Evolutionary conservation across 2,329 filamentous ascomycete species (phyloP).

Genomic region (Phaeophleospora eucalypticola): DNA sequence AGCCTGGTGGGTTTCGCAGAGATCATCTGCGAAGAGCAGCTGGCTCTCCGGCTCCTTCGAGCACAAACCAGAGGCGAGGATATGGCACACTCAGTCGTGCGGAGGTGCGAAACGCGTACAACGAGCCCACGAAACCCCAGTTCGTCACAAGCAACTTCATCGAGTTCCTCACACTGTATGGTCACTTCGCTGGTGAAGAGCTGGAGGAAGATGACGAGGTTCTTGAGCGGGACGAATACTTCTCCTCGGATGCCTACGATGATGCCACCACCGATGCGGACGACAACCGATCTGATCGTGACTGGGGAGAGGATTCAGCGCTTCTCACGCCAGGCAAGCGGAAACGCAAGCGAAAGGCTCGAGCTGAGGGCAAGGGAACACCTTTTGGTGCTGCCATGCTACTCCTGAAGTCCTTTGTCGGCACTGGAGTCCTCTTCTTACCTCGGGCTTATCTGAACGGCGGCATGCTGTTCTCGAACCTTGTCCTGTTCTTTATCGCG

Average conservation of each 20-base stretch:
- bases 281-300: slow-evolving; percentile 57
- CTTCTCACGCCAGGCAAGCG: slow-evolving; percentile 67
- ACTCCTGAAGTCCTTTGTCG: slow-evolving; percentile 94
- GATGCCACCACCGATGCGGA: slow-evolving; percentile 41
- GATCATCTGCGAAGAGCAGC: slow-evolving; percentile 78
- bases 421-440: slow-evolving; percentile 89
- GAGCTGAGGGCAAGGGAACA: slow-evolving; percentile 71
- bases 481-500: slow-evolving; percentile 83
- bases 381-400: slow-evolving; percentile 76
- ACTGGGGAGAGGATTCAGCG: slow-evolving; percentile 83
- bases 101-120: slow-evolving; percentile 8
- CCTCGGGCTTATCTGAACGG: slow-evolving; percentile 92
- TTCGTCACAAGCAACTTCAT: slow-evolving; percentile 89
- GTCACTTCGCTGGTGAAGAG: slow-evolving; percentile 95
- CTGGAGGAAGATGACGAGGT: slow-evolving; percentile 95
- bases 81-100: slow-evolving; percentile 17
- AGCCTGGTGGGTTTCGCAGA: slow-evolving; percentile 88
- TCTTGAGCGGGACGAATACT: slow-evolving; percentile 83
- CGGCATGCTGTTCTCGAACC: slow-evolving; percentile 93
- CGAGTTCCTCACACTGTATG: slow-evolving; percentile 91
- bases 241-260: slow-evolving; percentile 70
- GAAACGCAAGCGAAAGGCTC: slow-evolving; percentile 71
- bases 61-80: slow-evolving; percentile 32
- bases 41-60: slow-evolving; percentile 49
- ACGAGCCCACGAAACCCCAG: slow-evolving; percentile 44